Conservation (phyloP, 108 stramenopile species). For the Seminavis robusta region DNA sequence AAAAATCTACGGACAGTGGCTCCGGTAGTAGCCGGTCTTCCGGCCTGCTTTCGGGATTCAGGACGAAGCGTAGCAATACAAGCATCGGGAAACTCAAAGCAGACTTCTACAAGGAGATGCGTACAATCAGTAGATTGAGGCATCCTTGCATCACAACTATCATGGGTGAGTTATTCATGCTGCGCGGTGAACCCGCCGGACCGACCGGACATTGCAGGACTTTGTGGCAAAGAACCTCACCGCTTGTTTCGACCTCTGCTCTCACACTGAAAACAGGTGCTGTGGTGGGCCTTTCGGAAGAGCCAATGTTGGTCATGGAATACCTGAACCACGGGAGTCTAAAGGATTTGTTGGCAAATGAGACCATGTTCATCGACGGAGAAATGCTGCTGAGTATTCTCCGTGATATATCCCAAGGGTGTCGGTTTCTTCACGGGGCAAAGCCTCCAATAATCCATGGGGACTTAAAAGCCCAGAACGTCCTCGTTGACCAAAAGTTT, state of each 20-base stretch:
- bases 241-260: too few relatives aligned
- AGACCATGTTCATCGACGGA: conserved; percentile 35
- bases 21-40: too few relatives aligned
- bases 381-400: conserved; percentile 40
- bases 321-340: conserved; percentile 56
- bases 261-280: too few relatives aligned
- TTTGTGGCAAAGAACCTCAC: too few relatives aligned
- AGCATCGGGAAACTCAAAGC: too few relatives aligned
- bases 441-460: conserved; percentile 42
- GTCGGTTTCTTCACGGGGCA: conserved; percentile 44
- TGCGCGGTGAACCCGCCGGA: conserved; percentile 34
- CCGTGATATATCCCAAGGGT: conserved; percentile 38
- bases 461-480: conserved; percentile 38
- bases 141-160: conserved; percentile 60
- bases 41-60: too few relatives aligned
- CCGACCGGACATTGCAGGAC: too few relatives aligned
- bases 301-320: conserved; percentile 47
- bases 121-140: conserved; percentile 32
- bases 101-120: conserved; percentile 44
- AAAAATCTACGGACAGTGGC: too few relatives aligned
- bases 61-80: too few relatives aligned
- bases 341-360: conserved; percentile 51
- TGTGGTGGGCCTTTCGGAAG: conserved; percentile 15
- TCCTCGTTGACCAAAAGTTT: conserved; percentile 42
- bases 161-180: conserved; percentile 23